These are phyloP conservation scores for Asclepias syriaca DNA, from an alignment of 257 asterid genomes.

Conservation along the genomic window DNA sequence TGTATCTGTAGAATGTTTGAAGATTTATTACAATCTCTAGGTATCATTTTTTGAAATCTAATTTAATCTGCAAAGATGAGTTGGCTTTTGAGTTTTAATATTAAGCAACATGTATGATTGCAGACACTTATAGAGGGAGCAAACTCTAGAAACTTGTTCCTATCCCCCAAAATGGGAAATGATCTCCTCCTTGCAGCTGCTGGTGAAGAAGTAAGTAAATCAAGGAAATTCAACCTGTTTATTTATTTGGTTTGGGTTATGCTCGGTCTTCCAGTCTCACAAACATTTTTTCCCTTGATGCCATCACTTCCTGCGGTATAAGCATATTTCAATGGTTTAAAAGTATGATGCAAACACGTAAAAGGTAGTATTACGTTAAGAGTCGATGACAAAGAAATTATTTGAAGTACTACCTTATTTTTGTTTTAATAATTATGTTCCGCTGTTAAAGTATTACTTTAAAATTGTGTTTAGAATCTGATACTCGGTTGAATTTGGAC, in stretches of 20 bases:
- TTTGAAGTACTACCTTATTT: no score
- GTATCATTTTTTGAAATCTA: not conserved
- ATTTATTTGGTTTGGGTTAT: not conserved
- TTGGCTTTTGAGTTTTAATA: not conserved
- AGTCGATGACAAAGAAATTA: no score
- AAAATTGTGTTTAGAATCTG: no score
- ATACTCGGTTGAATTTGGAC: no score
- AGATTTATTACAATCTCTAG: not conserved
- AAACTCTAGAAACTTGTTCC: conserved; percentile 37
- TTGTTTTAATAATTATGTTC: no score
- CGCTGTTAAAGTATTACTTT: no score
- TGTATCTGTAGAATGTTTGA: no score
- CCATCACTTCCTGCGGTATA: no score
- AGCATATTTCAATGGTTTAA: no score
- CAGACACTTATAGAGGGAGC: conserved; percentile 87
- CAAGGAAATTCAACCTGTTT: not conserved
- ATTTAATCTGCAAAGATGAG: not conserved
- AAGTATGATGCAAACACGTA: no score
- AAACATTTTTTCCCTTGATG: not conserved
- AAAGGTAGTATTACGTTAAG: no score
- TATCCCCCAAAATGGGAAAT: conserved; percentile 47
- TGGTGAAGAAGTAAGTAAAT: conserved; percentile 71
- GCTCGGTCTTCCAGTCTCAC: not conserved
- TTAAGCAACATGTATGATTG: conserved; percentile 7
- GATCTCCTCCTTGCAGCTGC: conserved; percentile 80